Conservation (phyloP, 495 filamentous ascomycete genomes). For the Penicillium bialowiezense region DNA sequence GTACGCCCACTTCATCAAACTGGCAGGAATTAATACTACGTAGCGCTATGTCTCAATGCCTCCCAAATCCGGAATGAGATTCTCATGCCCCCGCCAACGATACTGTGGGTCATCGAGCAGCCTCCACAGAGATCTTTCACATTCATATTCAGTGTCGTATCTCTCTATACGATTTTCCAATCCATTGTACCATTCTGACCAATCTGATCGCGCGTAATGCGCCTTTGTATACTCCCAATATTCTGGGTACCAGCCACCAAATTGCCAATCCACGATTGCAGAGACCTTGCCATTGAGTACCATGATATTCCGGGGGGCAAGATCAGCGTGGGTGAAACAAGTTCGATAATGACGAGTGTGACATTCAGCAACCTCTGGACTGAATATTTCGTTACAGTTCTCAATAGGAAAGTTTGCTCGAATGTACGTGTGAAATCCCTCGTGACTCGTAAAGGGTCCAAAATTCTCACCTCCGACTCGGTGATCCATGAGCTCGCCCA, state of each 20-base stretch:
- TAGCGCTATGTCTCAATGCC: too few species aligned
- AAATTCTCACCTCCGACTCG: constrained; percentile 5
- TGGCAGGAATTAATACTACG: too few species aligned
- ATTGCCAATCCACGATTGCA: constrained; percentile 50
- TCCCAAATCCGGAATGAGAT: too few species aligned
- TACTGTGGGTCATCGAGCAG: constrained; percentile 2
- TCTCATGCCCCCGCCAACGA: too few species aligned
- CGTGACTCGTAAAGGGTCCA: constrained; percentile 10
- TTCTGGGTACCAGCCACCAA: constrained; percentile 46
- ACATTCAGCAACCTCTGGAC: constrained; percentile 5
- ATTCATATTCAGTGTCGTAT: constrained; percentile 2
- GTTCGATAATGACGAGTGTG: constrained; percentile 10
- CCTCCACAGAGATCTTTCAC: neutral
- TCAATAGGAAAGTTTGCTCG: constrained; percentile 9
- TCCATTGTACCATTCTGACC: constrained; percentile 9
- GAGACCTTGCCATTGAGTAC: constrained; percentile 23
- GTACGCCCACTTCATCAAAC: too few species aligned
- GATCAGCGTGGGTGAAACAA: constrained; percentile 27
- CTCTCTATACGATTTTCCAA: constrained; percentile 5
- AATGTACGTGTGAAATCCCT: constrained; percentile 15
- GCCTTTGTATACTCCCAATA: constrained; percentile 51
- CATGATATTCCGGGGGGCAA: constrained; percentile 34
- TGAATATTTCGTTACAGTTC: constrained; percentile 5
- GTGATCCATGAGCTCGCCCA: constrained; percentile 6
- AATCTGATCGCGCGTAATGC: constrained; percentile 5